Evolutionary conservation across 306 rosid species (phyloP).

Genomic region (Casuarina glauca): DNA sequence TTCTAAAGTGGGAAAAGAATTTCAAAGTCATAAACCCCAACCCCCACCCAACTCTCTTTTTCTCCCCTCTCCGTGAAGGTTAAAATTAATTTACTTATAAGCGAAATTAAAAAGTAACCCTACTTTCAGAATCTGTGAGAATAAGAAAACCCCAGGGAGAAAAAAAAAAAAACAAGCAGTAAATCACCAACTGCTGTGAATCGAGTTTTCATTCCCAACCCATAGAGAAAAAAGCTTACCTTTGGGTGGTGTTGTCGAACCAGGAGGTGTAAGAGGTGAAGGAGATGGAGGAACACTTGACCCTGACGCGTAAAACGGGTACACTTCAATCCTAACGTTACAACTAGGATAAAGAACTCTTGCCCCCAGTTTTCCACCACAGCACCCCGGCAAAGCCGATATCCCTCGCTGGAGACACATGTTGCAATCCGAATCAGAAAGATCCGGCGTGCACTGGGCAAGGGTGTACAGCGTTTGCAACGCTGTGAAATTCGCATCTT

Average conservation of each 20-base stretch:
- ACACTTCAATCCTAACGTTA: not conserved
- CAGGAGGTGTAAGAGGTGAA: not conserved
- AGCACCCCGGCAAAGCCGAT: not conserved
- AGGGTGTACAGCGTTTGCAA: slow-evolving; percentile 5
- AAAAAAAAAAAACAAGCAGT: too few species aligned
- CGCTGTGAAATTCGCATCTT: not conserved
- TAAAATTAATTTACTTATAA: too few species aligned
- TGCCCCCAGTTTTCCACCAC: not conserved
- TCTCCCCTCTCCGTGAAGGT: too few species aligned
- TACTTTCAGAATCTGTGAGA: too few species aligned
- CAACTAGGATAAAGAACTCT: not conserved
- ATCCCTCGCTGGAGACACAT: not conserved
- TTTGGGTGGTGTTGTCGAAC: not conserved
- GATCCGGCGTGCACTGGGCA: slow-evolving; percentile 4
- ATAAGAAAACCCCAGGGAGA: too few species aligned
- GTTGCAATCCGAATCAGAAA: not conserved
- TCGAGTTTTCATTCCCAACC: too few species aligned
- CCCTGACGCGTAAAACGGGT: not conserved
- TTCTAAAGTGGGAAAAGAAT: too few species aligned
- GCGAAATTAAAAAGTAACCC: not conserved
- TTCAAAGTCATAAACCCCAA: too few species aligned
- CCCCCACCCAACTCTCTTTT: too few species aligned
- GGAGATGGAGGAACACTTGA: not conserved
- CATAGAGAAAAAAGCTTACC: not conserved
- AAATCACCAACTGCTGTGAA: too few species aligned